These are phyloP conservation scores for Pichia sp. DNA, from an alignment of 1,139 yeast species.

Conservation along the genomic window DNA sequence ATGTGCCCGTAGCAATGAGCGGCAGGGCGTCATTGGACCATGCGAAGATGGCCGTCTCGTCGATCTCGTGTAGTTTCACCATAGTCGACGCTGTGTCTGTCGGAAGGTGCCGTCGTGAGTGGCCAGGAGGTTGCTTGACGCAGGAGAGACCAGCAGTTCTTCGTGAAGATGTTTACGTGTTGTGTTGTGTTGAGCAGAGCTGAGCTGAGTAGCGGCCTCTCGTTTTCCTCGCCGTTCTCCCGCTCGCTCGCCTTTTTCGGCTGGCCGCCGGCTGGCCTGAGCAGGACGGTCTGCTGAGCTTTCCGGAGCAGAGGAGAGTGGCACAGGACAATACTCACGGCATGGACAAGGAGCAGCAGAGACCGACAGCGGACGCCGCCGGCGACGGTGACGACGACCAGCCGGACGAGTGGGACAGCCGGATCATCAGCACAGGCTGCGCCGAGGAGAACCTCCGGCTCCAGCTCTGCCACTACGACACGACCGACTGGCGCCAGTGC, in stretches of 20 bases:
- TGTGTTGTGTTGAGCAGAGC: not conserved
- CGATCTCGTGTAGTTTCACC: constrained; percentile 83
- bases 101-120: too few relatives aligned
- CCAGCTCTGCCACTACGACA: constrained; percentile 75
- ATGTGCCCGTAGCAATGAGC: constrained; percentile 80
- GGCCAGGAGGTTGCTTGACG: too few relatives aligned
- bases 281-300: not conserved
- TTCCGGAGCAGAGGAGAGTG: not conserved
- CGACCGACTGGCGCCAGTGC: constrained; percentile 76
- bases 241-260: not conserved
- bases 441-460: constrained; percentile 61
- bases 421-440: constrained; percentile 73
- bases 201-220: not conserved
- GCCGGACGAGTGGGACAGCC: constrained; percentile 72
- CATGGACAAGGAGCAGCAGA: too few relatives aligned
- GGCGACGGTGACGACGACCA: constrained; percentile 39
- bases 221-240: not conserved
- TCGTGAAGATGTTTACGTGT: constrained; percentile 1
- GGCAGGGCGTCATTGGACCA: constrained; percentile 84
- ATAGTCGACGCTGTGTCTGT: constrained; percentile 32
- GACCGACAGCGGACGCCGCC: not conserved
- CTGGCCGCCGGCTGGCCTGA: not conserved
- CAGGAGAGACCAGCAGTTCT: too few relatives aligned
- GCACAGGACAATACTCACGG: too few relatives aligned
- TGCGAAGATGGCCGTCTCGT: constrained; percentile 87